phyloP scores from a whole-genome alignment of 2,329 filamentous ascomycete species.

The Curvularia hawaiiensis region DNA sequence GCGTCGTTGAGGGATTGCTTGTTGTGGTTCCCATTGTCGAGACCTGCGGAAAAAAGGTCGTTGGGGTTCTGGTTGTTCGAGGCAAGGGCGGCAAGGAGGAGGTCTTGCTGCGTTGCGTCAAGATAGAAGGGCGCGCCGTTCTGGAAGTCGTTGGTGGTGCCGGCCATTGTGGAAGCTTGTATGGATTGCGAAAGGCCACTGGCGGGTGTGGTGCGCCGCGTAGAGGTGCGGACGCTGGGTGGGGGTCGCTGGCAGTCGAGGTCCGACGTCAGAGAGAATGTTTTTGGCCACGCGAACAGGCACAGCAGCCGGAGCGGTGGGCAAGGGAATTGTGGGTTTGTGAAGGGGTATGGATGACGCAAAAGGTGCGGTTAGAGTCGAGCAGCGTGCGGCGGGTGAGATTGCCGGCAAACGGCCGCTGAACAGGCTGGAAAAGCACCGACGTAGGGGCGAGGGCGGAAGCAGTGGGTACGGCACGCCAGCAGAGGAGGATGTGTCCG shows the following conservation, averaged over 20 bases:
- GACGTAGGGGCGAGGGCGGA: constrained; percentile 10
- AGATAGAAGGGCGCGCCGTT: constrained; percentile 52
- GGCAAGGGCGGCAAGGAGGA: constrained; percentile 54
- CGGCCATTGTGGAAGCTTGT: constrained; percentile 39
- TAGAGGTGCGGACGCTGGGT: constrained; percentile 2
- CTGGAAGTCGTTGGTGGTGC: constrained; percentile 46
- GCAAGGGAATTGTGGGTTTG: constrained; percentile 5
- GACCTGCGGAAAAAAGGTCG: constrained; percentile 33
- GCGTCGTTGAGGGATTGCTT: constrained; percentile 28
- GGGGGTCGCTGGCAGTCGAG: constrained; percentile 9
- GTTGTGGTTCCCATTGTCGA: constrained; percentile 18
- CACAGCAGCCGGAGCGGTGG: constrained; percentile 3
- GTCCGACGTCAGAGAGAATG: constrained; percentile 9
- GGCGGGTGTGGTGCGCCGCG: constrained; percentile 5
- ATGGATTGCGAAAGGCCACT: not conserved
- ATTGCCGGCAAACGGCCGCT: constrained; percentile 3
- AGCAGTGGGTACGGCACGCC: constrained; percentile 14
- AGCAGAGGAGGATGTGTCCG: constrained; percentile 3
- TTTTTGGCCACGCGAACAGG: constrained; percentile 17
- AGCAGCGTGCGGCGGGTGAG: constrained; percentile 19
- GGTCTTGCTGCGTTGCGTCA: constrained; percentile 53
- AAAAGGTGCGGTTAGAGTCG: constrained; percentile 8
- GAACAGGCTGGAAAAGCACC: not conserved
- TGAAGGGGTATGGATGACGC: constrained; percentile 20
- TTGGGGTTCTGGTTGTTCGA: constrained; percentile 50